Base-by-base conservation (phyloP, 2,329 filamentous ascomycete genomes). In the Xylariaceae sp. region DNA sequence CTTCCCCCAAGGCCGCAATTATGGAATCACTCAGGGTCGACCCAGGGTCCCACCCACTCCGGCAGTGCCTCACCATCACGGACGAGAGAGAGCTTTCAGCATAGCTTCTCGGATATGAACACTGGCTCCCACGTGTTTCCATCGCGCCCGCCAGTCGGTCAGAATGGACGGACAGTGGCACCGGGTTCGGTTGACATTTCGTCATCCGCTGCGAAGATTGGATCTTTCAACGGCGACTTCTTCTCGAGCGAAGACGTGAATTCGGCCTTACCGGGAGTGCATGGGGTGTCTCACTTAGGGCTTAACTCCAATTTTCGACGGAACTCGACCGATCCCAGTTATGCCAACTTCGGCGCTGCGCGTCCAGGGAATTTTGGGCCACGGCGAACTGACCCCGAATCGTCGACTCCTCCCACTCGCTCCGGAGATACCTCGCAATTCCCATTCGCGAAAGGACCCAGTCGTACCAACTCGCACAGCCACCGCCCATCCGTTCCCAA, bases 61-160 rank as follows among this genome's bases (percentile, higher is more conserved):
- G 72, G 71, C 42, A 78, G 69, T 49, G 74, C 74, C 26, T 85
- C 83, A 12, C 81, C 83, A 3, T 73, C 73, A 33, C 70, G 76
- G 42, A 69, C 71, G 26, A 72, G 78, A 45, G 68, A 76, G 32
- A 68, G 64, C 42, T 68, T 71, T 22, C 64, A 69, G 24, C 73
- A 76, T 37, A 46, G 31, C 46, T 69, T 69, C 22, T 61, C 68
- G 28, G 74, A 76, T 33, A 50, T 70, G 9, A 60, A 66, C 33
- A 72, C 66, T 43, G 60, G 65, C 48, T 60, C 66, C 22, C 56
- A 70, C 29, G 72, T 72, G 52, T 78, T 73, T 49, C 55, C 69
- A 2, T 50, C 70, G 2, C 69, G 72, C n/a, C 57, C 68, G 9
- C 63, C 68, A 22, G 70, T 76, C 29, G 68, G 67, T n/a, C 68